phyloP scores from a whole-genome alignment of 2,329 filamentous ascomycete genomes.

The Fusarium annulatum region DNA sequence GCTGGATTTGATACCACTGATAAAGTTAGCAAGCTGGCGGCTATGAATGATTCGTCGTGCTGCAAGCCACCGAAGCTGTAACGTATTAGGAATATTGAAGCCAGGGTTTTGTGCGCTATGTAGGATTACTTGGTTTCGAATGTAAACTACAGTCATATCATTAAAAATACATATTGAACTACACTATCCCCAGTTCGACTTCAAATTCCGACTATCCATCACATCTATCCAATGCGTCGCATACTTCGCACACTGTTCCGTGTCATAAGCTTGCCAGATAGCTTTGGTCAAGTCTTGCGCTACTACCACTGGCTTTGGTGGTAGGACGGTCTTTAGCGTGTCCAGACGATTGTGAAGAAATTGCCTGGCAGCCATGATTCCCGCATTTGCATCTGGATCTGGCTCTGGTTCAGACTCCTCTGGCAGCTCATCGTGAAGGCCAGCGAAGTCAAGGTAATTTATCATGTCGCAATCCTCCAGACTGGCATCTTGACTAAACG shows the following conservation, averaged over 20 bases:
- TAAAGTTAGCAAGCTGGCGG: slow-evolving; percentile 40
- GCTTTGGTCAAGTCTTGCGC: not conserved
- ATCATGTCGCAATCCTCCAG: not conserved
- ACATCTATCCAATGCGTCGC: not conserved
- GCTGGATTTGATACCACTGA: slow-evolving; percentile 35
- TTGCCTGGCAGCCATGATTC: not conserved
- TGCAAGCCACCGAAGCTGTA: not conserved
- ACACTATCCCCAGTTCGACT: not conserved
- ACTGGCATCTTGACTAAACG: not conserved
- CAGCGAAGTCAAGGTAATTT: not conserved
- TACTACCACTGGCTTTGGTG: not conserved
- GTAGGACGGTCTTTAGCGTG: not conserved
- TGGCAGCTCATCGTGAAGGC: not conserved
- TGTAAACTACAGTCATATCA: not conserved
- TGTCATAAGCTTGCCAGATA: not conserved
- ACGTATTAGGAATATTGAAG: too few species aligned
- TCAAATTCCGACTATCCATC: not conserved
- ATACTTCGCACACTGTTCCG: not conserved
- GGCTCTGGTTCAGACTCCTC: not conserved
- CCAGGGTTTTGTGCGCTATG: not conserved
- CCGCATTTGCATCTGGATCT: not conserved
- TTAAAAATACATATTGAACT: not conserved
- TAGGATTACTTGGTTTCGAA: not conserved
- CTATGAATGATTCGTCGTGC: not conserved
- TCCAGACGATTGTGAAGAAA: not conserved